Base-by-base conservation (phyloP, 768 basidiomycete species). In the Pholiota conissans region DNA sequence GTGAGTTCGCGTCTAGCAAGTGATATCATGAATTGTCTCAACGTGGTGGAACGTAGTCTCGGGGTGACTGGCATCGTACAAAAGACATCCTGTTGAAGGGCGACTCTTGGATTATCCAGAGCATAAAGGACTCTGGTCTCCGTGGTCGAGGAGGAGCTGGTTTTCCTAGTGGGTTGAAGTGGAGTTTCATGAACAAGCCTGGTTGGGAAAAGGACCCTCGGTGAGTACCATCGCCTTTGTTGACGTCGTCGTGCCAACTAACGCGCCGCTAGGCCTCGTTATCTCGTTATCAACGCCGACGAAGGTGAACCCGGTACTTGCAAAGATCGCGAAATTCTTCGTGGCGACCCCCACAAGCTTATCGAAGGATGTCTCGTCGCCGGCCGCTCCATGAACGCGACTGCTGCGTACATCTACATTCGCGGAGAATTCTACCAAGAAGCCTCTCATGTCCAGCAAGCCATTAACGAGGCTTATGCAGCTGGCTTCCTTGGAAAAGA, bases 151-250 rank as follows among this genome's bases (percentile, higher is more conserved):
- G 96, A 51, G 96, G 96, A 52, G 96, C 96, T 39, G 96, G 96
- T 27, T 99, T 99, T 70, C 96, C 96, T 0, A 91, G 89, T 62
- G 96, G 96, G 22, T 79, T 98, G 65, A 98, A 98, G 71, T 98
- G 95, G 95, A 91, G 89, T 67, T 95, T 94, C 72, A 96, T 98
- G 96, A 98, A 99, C 82, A 99, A 98, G 75, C 95, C 95, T n/a
- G 87, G 88, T 26, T 98, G 96, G 96, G 86, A 98, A 78, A 89
- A 91, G 70, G 96, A 98, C 68, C 86, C 85, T 63, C 80, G 93
- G 89, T 91, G 59, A 57, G 76, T 64, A 1, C 28, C 10, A 24
- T 54, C 30, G 52, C 11, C n/a, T 49, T 63, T 49, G 59, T 35
- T 55, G 45, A 39, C 13, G 4, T 26, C 9, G 18, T 0, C 18